Percentiles rank a stretch among this genome's conserved stretches.
Conservation (phyloP, 164 flowering plant genomes). For the Vitis riparia region DNA sequence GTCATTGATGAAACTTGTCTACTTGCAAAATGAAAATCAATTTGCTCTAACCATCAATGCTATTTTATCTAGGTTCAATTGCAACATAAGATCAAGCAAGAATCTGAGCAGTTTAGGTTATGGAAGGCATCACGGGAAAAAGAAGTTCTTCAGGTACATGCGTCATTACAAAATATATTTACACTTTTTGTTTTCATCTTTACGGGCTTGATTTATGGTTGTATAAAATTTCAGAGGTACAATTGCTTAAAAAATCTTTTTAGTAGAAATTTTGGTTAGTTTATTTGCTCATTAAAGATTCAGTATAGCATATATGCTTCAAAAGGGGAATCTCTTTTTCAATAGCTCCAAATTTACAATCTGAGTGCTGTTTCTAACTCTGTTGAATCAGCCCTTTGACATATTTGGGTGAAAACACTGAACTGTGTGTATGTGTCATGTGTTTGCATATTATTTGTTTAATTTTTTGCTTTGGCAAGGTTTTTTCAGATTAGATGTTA, state of each 20-base stretch:
- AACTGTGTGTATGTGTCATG: background rate
- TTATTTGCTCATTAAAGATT: no score
- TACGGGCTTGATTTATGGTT: no score
- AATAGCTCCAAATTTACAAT: no score
- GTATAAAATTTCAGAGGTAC: background rate
- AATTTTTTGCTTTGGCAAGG: background rate
- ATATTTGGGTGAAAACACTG: no score
- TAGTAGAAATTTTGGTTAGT: no score
- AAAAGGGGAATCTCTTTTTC: background rate
- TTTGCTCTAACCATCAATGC: background rate
- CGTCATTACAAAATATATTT: background rate
- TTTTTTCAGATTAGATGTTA: background rate
- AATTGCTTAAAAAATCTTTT: background rate
- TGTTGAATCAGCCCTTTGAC: no score
- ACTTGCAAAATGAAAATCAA: background rate
- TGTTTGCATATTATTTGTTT: background rate
- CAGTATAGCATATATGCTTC: no score
- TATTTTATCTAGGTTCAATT: constrained; percentile 69
- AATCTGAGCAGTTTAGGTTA: constrained; percentile 88
- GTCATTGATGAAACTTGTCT: background rate
- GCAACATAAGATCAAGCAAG: constrained; percentile 97
- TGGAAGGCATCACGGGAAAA: constrained; percentile 97
- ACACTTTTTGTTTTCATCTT: background rate
- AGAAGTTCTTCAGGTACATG: constrained; percentile 91
- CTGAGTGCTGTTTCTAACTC: no score